Evolutionary conservation across 106 monocot genomes (phyloP).

Genomic region (Allium cepa): DNA sequence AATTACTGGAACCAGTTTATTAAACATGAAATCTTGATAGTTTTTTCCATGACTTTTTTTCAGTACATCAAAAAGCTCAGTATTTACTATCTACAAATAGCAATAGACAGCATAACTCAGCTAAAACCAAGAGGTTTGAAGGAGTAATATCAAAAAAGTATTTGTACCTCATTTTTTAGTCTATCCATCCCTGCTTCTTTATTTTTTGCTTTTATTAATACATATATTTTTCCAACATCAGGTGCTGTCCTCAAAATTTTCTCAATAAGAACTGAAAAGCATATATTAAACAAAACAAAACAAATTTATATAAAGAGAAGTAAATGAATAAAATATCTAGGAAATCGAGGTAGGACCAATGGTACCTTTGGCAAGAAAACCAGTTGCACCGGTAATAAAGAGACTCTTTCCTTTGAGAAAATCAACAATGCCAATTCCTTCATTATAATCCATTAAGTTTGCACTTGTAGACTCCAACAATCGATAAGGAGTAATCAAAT

Average conservation of each 20-base stretch:
- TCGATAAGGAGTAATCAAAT: slow-evolving; percentile 7
- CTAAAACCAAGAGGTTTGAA: not conserved
- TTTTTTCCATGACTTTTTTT: slow-evolving; percentile 58
- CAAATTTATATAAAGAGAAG: not conserved
- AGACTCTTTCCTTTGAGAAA: slow-evolving; percentile 64
- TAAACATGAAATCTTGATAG: slow-evolving; percentile 52
- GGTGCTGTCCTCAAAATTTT: slow-evolving; percentile 77
- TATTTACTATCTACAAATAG: slow-evolving; percentile 42
- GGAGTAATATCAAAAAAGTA: not conserved
- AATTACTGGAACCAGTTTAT: slow-evolving; percentile 68
- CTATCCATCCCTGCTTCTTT: slow-evolving; percentile 58
- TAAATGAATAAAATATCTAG: not conserved
- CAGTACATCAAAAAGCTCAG: slow-evolving; percentile 56
- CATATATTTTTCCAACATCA: slow-evolving; percentile 69
- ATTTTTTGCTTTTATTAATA: slow-evolving; percentile 73
- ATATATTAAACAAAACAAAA: not conserved
- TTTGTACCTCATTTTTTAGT: slow-evolving; percentile 62
- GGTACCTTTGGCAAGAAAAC: slow-evolving; percentile 91
- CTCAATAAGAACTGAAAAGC: slow-evolving; percentile 73
- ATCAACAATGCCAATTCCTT: slow-evolving; percentile 60
- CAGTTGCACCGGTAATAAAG: slow-evolving; percentile 83
- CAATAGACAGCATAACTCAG: not conserved
- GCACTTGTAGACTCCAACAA: not conserved
- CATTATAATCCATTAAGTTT: not conserved
- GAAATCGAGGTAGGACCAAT: not conserved